Base-by-base conservation (phyloP, 495 filamentous ascomycete genomes). In the Penicillium maclennaniae region DNA sequence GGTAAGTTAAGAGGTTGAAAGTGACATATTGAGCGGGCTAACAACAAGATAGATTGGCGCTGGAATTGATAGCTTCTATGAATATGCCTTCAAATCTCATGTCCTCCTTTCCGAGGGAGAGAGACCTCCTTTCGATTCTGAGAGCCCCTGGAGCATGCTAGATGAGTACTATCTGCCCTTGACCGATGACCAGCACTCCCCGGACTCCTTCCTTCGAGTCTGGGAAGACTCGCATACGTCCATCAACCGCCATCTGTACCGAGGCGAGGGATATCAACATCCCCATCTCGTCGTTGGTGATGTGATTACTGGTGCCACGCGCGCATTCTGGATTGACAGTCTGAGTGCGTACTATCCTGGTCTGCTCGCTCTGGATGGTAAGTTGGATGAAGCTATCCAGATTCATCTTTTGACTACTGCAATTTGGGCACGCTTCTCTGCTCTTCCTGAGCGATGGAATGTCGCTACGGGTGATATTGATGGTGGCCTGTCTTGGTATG, bases 21-120 rank as follows among this genome's bases (percentile, higher is more conserved):
- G 21, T 8, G 21, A 2, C 16, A 3, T 16, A 25, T 28, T 34
- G 7, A 17, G 37, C 21, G 20, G 48, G 15, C 63, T 64, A 58
- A 68, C 42, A 51, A 43, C 17, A 7, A 27, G 21, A 14, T 46
- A 77, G 78, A 92, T 98, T 61, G 93, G 93, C 36, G 93, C 93
- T 1, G 95, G 93, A 16, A 87, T 95, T 57, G 93, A 97, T 68
- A 96, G 91, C 71, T 98, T 97, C 71, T 97, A 92, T 61, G 93
- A 98, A 72, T 98, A 98, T 65, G 93, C 93, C 2, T 79, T 96
- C 64, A 98, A 98, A 65, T 87, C 91, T 2, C 85, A 95, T 58
- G 87, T 98, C 55, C 71, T 98, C 8, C 81, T 97, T 16, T 95
- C 92, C 2, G 84, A 88, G 14, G 73, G 73, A 42, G 63, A 74